A percentile compares a stretch with the other conserved stretches of the same genome.
Conservation (phyloP, 2,329 filamentous ascomycete genomes). For the Ophiostoma montium region DNA sequence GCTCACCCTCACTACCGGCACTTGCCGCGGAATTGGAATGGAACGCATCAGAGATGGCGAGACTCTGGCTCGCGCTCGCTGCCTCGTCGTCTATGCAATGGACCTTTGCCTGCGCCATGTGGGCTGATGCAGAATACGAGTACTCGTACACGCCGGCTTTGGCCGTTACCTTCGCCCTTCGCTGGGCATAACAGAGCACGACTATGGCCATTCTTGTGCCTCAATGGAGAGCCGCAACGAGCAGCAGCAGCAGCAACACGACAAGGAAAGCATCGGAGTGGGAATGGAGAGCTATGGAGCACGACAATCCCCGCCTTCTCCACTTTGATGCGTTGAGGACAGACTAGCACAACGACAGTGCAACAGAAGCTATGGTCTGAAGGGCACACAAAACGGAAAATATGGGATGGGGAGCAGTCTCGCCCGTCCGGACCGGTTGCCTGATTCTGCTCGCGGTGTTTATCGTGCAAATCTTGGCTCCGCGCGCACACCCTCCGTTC, state of each 20-base stretch:
- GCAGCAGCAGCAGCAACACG: neutral
- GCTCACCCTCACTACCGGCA: neutral
- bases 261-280: neutral
- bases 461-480: too few relatives aligned
- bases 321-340: constrained; percentile 1
- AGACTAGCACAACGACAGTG: neutral
- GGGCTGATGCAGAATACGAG: too few relatives aligned
- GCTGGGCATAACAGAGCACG: neutral
- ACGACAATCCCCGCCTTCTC: constrained; percentile 5
- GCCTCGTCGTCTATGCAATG: neutral
- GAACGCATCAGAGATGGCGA: too few relatives aligned
- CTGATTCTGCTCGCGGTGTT: neutral
- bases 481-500: too few relatives aligned
- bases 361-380: neutral
- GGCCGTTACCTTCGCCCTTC: neutral
- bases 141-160: neutral
- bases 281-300: constrained; percentile 3
- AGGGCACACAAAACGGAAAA: neutral
- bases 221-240: neutral
- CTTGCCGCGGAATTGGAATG: too few relatives aligned
- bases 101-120: neutral
- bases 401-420: neutral
- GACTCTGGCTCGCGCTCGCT: too few relatives aligned
- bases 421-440: constrained; percentile 1
- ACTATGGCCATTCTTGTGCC: neutral